Evolutionary conservation across 441 rosid genomes (phyloP).

Genomic region (Gossypium gossypioides): DNA sequence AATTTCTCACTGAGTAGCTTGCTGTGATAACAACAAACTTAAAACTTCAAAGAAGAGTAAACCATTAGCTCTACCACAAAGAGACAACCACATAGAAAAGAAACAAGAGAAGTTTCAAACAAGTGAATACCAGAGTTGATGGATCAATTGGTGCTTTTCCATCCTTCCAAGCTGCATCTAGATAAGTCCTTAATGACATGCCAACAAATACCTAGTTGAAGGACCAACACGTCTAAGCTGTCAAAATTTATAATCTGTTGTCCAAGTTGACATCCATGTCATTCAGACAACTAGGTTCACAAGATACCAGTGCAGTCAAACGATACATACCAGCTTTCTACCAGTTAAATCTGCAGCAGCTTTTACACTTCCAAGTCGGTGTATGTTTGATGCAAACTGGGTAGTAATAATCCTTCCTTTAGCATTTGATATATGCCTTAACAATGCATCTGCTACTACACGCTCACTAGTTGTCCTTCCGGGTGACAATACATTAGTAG

Average conservation of each 20-base stretch:
- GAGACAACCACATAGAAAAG: background rate
- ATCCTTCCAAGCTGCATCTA: slow-evolving; percentile 98
- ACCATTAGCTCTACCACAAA: background rate
- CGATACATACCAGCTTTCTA: slow-evolving; percentile 64
- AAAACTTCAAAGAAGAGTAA: background rate
- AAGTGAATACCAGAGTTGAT: slow-evolving; percentile 60
- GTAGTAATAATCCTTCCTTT: slow-evolving; percentile 93
- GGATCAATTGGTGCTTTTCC: slow-evolving; percentile 96
- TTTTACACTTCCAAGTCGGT: slow-evolving; percentile 93
- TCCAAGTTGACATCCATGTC: background rate
- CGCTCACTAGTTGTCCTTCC: slow-evolving; percentile 88
- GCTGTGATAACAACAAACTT: background rate
- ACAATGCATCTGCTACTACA: slow-evolving; percentile 65
- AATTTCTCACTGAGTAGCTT: background rate
- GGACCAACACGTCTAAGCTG: slow-evolving; percentile 12
- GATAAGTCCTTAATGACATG: slow-evolving; percentile 88
- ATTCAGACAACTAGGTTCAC: background rate
- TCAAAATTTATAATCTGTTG: slow-evolving; percentile 1
- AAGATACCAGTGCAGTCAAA: background rate
- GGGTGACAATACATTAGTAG: slow-evolving; percentile 84
- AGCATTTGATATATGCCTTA: slow-evolving; percentile 60
- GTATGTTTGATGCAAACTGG: slow-evolving; percentile 93
- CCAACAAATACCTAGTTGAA: slow-evolving; percentile 74
- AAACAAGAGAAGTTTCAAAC: background rate
- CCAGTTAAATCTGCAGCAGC: slow-evolving; percentile 92